These are phyloP conservation scores for Phytophthora macrochlamydospora DNA, from an alignment of 352 stramenopile species.

Conservation along the genomic window DNA sequence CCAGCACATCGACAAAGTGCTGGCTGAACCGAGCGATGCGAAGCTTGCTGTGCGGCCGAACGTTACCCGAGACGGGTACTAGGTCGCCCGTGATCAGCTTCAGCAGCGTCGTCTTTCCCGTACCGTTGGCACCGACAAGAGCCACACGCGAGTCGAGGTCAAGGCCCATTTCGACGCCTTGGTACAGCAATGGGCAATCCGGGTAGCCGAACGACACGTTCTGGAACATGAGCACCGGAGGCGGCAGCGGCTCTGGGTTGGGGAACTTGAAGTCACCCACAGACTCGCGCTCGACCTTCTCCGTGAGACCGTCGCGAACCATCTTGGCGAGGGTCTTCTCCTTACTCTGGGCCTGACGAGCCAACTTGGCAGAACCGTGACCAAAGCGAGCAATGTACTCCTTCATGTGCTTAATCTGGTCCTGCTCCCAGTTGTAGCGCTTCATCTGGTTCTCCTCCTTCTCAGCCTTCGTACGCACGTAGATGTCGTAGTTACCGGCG, in stretches of 20 bases:
- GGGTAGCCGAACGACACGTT: constrained; percentile 97
- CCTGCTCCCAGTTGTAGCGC: constrained; percentile 97
- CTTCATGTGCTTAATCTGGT: constrained; percentile 99
- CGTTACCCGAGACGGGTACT: constrained; percentile 92
- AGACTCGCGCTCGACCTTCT: constrained; percentile 92
- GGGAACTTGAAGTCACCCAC: constrained; percentile 96
- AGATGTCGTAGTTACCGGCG: constrained; percentile 98
- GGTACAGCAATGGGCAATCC: constrained; percentile 91
- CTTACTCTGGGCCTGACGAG: constrained; percentile 97
- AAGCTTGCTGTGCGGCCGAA: constrained; percentile 96
- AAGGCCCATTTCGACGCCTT: constrained; percentile 94
- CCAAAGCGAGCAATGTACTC: constrained; percentile 99
- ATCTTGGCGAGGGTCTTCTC: constrained; percentile 99
- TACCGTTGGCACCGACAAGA: constrained; percentile 97
- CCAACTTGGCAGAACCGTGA: constrained; percentile 97
- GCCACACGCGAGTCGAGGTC: constrained; percentile 97
- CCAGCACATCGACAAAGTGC: constrained; percentile 99
- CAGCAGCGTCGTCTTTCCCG: constrained; percentile 96
- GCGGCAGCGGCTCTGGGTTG: constrained; percentile 94
- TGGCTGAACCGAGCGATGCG: constrained; percentile 97
- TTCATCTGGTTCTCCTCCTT: constrained; percentile 99
- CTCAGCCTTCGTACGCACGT: constrained; percentile 95
- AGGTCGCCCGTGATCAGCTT: constrained; percentile 98
- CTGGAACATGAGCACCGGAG: constrained; percentile 97
- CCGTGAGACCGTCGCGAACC: constrained; percentile 94